phyloP scores from a whole-genome alignment of 169 alveolate species.

The Condylostoma magnum region DNA sequence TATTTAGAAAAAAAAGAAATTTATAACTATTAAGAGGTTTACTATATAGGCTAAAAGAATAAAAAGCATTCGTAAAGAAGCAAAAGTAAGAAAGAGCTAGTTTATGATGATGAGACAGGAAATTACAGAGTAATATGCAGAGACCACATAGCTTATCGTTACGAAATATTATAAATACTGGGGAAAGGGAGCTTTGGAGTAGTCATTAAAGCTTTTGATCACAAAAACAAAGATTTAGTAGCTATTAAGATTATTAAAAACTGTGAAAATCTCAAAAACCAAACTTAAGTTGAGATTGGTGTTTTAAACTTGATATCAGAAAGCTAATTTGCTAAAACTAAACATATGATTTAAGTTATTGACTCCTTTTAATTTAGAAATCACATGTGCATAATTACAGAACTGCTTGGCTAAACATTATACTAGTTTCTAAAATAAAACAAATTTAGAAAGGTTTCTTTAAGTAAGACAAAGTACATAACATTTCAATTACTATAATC shows the following conservation, averaged over 20 bases:
- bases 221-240: slow-evolving; percentile 43
- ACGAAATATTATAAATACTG: too few species aligned
- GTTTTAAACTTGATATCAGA: slow-evolving; percentile 37
- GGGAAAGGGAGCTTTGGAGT: slow-evolving; percentile 57
- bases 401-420: slow-evolving; percentile 41
- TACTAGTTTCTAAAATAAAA: slow-evolving; percentile 34
- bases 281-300: slow-evolving; percentile 44
- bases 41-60: too few species aligned
- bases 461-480: slow-evolving; percentile 34
- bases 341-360: slow-evolving; percentile 60
- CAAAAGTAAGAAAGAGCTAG: too few species aligned
- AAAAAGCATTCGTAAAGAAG: too few species aligned
- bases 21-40: too few species aligned
- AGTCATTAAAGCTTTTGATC: slow-evolving; percentile 43
- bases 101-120: too few species aligned
- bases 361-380: slow-evolving; percentile 73
- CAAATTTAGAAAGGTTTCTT: slow-evolving; percentile 33
- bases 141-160: too few species aligned
- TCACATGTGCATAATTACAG: slow-evolving; percentile 65
- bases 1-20: too few species aligned
- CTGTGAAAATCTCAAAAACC: slow-evolving; percentile 34
- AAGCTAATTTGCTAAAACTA: slow-evolving; percentile 49
- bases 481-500: slow-evolving; percentile 39
- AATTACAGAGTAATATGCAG: too few species aligned
- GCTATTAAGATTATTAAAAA: slow-evolving; percentile 51